Conservation (phyloP, 2,329 filamentous ascomycete species). For the Trichoderma harzianum region DNA sequence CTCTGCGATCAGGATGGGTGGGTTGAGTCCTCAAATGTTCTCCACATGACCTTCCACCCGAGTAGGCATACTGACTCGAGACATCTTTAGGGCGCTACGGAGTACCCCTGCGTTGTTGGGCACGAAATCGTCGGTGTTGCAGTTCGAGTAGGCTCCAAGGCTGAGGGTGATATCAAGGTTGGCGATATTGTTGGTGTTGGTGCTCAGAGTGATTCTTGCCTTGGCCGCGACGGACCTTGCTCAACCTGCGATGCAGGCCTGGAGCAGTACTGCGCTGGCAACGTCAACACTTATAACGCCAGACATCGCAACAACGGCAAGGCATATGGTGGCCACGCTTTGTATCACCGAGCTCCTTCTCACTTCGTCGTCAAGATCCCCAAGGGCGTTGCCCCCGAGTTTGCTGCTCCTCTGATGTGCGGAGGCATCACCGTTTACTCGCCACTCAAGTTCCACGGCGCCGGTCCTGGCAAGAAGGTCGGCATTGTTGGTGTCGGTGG, state of each 20-base stretch:
- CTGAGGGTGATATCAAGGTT: slow-evolving; percentile 47
- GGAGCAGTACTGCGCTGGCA: slow-evolving; percentile 41
- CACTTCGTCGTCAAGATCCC: slow-evolving; percentile 51
- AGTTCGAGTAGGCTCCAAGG: slow-evolving; percentile 50
- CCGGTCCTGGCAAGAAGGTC: slow-evolving; percentile 64
- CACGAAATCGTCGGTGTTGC: slow-evolving; percentile 64
- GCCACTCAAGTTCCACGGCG: slow-evolving; percentile 60
- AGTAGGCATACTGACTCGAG: neutral
- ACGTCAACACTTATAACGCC: slow-evolving; percentile 52
- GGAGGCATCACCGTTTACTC: slow-evolving; percentile 66
- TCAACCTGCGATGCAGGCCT: slow-evolving; percentile 39
- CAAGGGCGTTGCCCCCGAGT: slow-evolving; percentile 38
- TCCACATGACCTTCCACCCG: neutral
- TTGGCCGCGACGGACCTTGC: slow-evolving; percentile 38
- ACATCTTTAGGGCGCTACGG: slow-evolving; percentile 19
- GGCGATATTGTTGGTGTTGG: slow-evolving; percentile 64
- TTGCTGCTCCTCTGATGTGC: slow-evolving; percentile 64
- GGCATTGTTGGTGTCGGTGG: slow-evolving; percentile 67
- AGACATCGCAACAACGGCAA: slow-evolving; percentile 29
- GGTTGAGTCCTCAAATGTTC: slow-evolving; percentile 12
- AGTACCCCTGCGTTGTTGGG: slow-evolving; percentile 52
- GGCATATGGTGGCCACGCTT: slow-evolving; percentile 48
- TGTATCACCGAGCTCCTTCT: slow-evolving; percentile 34
- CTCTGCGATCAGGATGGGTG: slow-evolving; percentile 53
- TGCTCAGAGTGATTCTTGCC: slow-evolving; percentile 56